Evolutionary conservation across 371 early-diverging fungal genomes (phyloP).

Genomic region (Thermomucor indicae-seudaticae): DNA sequence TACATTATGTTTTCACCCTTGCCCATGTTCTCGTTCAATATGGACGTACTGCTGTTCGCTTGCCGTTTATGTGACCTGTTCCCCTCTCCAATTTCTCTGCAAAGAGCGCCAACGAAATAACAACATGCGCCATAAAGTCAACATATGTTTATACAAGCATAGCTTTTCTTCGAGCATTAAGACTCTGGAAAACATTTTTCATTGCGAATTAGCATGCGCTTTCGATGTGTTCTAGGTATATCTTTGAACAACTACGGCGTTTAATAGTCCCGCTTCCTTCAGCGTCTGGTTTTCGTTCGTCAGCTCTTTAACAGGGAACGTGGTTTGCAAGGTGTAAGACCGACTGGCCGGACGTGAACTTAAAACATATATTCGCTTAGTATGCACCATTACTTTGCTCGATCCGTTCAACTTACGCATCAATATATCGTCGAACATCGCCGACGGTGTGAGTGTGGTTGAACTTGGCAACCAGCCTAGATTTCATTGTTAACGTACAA

Average conservation of each 20-base stretch:
- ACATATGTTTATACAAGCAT: no score
- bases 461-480: slow-evolving; percentile 77
- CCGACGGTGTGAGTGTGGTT: slow-evolving; percentile 90
- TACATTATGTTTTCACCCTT: no score
- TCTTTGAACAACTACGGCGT: slow-evolving; percentile 83
- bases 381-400: neutral
- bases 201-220: no score
- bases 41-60: no score
- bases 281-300: slow-evolving; percentile 63
- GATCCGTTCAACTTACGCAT: slow-evolving; percentile 39
- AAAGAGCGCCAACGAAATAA: no score
- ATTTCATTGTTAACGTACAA: neutral
- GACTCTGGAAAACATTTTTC: no score
- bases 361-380: neutral
- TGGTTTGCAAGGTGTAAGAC: slow-evolving; percentile 73
- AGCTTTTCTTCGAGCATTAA: no score
- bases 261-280: slow-evolving; percentile 79
- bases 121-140: no score
- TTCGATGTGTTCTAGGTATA: no score
- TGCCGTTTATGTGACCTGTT: no score
- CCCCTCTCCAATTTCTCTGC: no score
- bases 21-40: no score
- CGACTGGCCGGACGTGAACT: slow-evolving; percentile 54
- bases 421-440: slow-evolving; percentile 75
- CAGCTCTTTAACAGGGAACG: slow-evolving; percentile 79